Conservation (phyloP, 805 yeast genomes). For the Candida jianshihensis region DNA sequence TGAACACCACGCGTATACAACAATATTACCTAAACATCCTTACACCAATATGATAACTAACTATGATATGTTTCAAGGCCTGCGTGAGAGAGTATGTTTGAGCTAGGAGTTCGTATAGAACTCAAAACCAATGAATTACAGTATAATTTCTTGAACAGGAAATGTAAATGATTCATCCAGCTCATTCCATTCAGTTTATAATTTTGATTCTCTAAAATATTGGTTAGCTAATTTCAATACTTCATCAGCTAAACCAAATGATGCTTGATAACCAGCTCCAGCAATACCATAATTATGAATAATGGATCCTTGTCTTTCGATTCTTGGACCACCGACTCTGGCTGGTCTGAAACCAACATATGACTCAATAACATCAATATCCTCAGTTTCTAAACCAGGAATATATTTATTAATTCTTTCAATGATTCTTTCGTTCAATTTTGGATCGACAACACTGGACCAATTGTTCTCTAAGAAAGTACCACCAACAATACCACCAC, state of each 20-base stretch:
- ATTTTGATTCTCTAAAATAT: conserved; percentile 19
- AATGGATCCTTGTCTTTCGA: conserved; percentile 36
- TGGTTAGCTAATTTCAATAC: conserved; percentile 32
- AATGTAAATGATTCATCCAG: no score
- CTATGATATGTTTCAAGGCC: no score
- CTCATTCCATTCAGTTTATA: conserved; percentile 1
- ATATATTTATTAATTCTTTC: conserved; percentile 20
- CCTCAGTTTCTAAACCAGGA: conserved; percentile 13
- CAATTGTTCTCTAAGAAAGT: conserved; percentile 25
- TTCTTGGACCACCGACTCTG: conserved; percentile 50
- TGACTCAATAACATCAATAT: conserved; percentile 39
- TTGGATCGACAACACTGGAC: conserved; percentile 32
- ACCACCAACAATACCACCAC: conserved; percentile 68
- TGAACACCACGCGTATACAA: no score
- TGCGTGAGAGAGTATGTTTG: no score
- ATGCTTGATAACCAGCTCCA: conserved; percentile 73
- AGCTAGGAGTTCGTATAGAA: no score
- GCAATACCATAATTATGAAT: conserved; percentile 69
- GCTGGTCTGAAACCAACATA: conserved; percentile 69
- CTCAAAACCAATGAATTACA: not conserved
- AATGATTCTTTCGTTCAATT: conserved; percentile 38
- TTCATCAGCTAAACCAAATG: conserved; percentile 53
- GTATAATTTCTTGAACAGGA: no score
- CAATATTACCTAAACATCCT: no score
- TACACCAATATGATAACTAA: no score